These are phyloP conservation scores for Massospora cicadina DNA, from an alignment of 371 early-diverging fungal species.

Conservation along the genomic window DNA sequence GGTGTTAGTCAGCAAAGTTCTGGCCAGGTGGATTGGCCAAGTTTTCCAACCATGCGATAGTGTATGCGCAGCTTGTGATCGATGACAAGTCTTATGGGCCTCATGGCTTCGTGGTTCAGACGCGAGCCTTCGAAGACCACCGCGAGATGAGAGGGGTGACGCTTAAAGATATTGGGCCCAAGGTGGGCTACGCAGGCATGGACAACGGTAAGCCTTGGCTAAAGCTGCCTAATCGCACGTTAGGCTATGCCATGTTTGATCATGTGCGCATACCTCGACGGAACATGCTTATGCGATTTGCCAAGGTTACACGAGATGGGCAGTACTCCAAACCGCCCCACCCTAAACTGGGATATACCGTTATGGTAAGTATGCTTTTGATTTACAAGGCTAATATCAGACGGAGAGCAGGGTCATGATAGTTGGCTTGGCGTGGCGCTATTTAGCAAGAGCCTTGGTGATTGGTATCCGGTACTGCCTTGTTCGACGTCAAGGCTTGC, in stretches of 20 bases:
- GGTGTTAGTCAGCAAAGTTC: conserved; percentile 41
- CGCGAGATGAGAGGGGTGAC: conserved; percentile 59
- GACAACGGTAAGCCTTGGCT: conserved; percentile 60
- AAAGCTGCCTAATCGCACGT: conserved; percentile 50
- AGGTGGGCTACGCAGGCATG: conserved; percentile 61
- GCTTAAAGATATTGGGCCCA: conserved; percentile 81
- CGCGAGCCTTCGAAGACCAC: conserved; percentile 61
- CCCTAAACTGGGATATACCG: conserved; percentile 56
- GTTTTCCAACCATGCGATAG: conserved; percentile 58
- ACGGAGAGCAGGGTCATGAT: conserved; percentile 44
- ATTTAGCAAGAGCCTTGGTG: conserved; percentile 50
- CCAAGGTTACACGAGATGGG: conserved; percentile 52
- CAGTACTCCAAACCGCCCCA: conserved; percentile 52
- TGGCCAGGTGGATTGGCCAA: conserved; percentile 74
- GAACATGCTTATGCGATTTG: conserved; percentile 63
- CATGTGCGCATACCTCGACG: conserved; percentile 58
- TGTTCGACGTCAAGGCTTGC: conserved; percentile 54
- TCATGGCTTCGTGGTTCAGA: conserved; percentile 74
- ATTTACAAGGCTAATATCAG: conserved; percentile 38
- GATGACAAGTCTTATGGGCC: conserved; percentile 62
- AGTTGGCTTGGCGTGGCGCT: conserved; percentile 27
- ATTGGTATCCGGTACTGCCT: conserved; percentile 62
- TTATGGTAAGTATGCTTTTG: conserved; percentile 54
- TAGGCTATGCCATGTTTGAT: conserved; percentile 66
- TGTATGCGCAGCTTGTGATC: conserved; percentile 71